phyloP scores from a whole-genome alignment of 305 asterid genomes.

The Galium porrigens region DNA sequence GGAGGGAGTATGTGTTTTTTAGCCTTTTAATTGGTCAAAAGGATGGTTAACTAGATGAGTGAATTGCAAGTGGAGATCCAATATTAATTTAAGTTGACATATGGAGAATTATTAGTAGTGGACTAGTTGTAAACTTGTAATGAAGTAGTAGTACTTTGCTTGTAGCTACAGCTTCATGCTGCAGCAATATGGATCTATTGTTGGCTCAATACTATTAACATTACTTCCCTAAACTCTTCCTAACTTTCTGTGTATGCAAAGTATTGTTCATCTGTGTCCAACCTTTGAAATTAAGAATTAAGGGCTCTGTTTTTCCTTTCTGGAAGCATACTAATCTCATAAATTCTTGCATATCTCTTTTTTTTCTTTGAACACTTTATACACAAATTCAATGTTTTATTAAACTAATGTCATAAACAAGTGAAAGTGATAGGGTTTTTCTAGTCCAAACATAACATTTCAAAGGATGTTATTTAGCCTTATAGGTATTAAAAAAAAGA shows the following conservation, averaged over 20 bases:
- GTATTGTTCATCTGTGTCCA: not conserved
- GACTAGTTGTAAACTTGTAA: not conserved
- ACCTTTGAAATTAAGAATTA: not conserved
- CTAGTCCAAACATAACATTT: no score
- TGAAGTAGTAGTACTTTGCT: slow-evolving; percentile 2
- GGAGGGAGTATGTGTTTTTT: not conserved
- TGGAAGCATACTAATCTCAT: not conserved
- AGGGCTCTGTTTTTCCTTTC: slow-evolving; percentile 1
- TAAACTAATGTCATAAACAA: not conserved
- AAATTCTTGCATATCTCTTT: not conserved
- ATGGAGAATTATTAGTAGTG: not conserved
- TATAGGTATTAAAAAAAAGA: no score
- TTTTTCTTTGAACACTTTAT: not conserved
- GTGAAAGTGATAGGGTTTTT: no score
- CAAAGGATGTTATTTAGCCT: no score
- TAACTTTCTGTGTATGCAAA: not conserved
- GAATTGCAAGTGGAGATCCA: not conserved
- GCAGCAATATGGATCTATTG: slow-evolving; percentile 2
- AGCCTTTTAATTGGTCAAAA: not conserved
- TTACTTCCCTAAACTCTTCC: slow-evolving; percentile 4
- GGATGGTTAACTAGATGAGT: not conserved
- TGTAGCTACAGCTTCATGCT: slow-evolving; percentile 15
- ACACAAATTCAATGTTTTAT: not conserved
- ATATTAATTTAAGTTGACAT: not conserved
- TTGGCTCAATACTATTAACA: slow-evolving; percentile 1